A percentile compares a stretch with the other conserved stretches of the same genome.
These are phyloP conservation scores for Cercophora samala DNA, from an alignment of 495 filamentous ascomycete genomes.

Conservation along the genomic window DNA sequence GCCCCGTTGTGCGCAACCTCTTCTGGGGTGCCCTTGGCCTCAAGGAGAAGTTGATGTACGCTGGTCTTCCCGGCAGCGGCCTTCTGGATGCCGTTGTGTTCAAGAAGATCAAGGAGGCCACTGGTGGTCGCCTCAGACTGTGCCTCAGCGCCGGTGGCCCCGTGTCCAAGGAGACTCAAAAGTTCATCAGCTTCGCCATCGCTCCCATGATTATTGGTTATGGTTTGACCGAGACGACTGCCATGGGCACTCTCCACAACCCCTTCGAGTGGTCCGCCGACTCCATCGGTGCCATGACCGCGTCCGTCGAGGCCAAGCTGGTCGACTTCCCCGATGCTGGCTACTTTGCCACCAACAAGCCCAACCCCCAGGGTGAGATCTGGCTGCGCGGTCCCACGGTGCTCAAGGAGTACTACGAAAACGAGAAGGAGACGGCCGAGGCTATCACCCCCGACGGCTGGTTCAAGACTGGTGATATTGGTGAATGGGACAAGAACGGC, in stretches of 20 bases:
- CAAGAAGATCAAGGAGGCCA: slow-evolving; percentile 89
- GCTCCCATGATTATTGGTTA: slow-evolving; percentile 91
- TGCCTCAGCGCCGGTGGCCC: slow-evolving; percentile 87
- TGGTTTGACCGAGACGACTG: slow-evolving; percentile 89
- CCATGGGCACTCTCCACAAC: slow-evolving; percentile 90
- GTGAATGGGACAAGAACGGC: slow-evolving; percentile 79
- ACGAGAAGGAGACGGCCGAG: slow-evolving; percentile 78
- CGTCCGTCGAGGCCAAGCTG: slow-evolving; percentile 83
- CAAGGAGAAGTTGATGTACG: slow-evolving; percentile 74
- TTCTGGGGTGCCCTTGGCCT: slow-evolving; percentile 90
- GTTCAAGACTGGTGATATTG: slow-evolving; percentile 96
- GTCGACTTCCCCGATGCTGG: slow-evolving; percentile 94
- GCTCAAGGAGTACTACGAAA: slow-evolving; percentile 70
- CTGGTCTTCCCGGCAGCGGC: slow-evolving; percentile 69
- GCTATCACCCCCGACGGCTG: slow-evolving; percentile 75
- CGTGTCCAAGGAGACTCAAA: slow-evolving; percentile 79
- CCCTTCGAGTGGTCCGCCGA: slow-evolving; percentile 84
- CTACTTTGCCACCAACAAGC: slow-evolving; percentile 80
- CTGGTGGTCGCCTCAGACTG: slow-evolving; percentile 74
- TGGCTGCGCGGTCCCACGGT: slow-evolving; percentile 83
- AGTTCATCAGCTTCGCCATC: slow-evolving; percentile 85
- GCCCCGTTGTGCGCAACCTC: slow-evolving; percentile 68
- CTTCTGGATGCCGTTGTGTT: slow-evolving; percentile 77
- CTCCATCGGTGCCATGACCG: slow-evolving; percentile 78
- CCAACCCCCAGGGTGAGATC: slow-evolving; percentile 88